phyloP scores from a whole-genome alignment of 192 early-diverging fungal genomes.

The Spinellus fusiger region DNA sequence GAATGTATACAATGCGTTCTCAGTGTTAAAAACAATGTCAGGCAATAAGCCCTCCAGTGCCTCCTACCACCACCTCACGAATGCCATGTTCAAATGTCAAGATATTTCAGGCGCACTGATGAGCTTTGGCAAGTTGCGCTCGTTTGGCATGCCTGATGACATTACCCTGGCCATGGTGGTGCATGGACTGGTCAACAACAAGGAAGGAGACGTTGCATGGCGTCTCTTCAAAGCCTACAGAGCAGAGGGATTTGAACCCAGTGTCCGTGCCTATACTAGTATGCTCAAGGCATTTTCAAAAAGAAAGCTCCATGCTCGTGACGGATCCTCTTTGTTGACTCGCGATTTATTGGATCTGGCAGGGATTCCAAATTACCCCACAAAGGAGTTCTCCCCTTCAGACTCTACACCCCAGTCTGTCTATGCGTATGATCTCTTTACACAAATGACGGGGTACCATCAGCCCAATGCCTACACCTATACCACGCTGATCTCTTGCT shows the following conservation, averaged over 20 bases:
- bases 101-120: constrained; percentile 16
- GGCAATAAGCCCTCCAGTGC: neutral
- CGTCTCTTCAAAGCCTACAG: constrained; percentile 16
- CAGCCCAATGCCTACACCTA: constrained; percentile 27
- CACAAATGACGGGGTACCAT: constrained; percentile 9
- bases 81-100: constrained; percentile 24
- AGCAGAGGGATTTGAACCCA: constrained; percentile 9
- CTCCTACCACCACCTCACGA: constrained; percentile 7
- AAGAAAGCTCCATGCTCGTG: neutral
- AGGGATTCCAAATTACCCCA: neutral
- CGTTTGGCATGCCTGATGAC: constrained; percentile 12
- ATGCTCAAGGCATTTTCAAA: constrained; percentile 9
- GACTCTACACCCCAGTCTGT: neutral
- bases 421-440: constrained; percentile 13
- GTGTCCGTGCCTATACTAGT: constrained; percentile 17
- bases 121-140: constrained; percentile 15
- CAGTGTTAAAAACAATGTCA: neutral
- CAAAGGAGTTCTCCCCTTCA: neutral
- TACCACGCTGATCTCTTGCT: constrained; percentile 27
- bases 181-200: constrained; percentile 19
- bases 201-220: constrained; percentile 22
- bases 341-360: neutral
- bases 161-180: constrained; percentile 27
- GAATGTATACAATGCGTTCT: constrained; percentile 9
- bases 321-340: neutral